Conservation (phyloP, 2,329 filamentous ascomycete genomes). For the Aschersonia sp. region DNA sequence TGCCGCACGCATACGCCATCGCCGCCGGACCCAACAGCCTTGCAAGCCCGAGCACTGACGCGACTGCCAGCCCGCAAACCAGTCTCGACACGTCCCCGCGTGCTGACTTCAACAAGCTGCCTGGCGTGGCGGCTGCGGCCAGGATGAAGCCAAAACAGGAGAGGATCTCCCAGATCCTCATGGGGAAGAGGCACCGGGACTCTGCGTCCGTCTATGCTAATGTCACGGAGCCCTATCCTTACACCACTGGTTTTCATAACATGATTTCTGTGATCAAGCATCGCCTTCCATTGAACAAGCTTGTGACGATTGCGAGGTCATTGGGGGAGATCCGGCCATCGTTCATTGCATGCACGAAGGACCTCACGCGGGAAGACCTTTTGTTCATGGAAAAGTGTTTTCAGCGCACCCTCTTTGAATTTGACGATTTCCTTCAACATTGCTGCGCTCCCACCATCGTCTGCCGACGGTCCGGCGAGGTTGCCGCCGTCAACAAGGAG, state of each 20-base stretch:
- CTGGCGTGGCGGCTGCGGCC: constrained; percentile 11
- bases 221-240: constrained; percentile 83
- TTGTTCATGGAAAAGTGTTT: constrained; percentile 98
- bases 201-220: constrained; percentile 78
- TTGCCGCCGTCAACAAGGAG: constrained; percentile 92
- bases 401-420: constrained; percentile 82
- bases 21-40: constrained; percentile 47
- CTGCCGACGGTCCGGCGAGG: constrained; percentile 80
- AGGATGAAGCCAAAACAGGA: constrained; percentile 29
- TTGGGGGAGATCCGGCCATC: constrained; percentile 83
- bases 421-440: constrained; percentile 82
- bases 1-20: constrained; percentile 52
- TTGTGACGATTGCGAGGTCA: constrained; percentile 71
- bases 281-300: constrained; percentile 65
- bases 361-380: constrained; percentile 76
- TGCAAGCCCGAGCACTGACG: constrained; percentile 50
- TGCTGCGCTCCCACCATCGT: constrained; percentile 86
- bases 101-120: constrained; percentile 13
- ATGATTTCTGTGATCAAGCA: constrained; percentile 68
- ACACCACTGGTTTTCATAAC: constrained; percentile 80
- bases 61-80: constrained; percentile 45
- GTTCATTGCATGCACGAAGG: constrained; percentile 82
- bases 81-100: constrained; percentile 41
- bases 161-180: constrained; percentile 30
- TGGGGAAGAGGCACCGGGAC: constrained; percentile 51